Percentiles rank a stretch among this genome's conserved stretches.
Conservation (phyloP, 1,139 yeast genomes). For the Kodamaea arcana region DNA sequence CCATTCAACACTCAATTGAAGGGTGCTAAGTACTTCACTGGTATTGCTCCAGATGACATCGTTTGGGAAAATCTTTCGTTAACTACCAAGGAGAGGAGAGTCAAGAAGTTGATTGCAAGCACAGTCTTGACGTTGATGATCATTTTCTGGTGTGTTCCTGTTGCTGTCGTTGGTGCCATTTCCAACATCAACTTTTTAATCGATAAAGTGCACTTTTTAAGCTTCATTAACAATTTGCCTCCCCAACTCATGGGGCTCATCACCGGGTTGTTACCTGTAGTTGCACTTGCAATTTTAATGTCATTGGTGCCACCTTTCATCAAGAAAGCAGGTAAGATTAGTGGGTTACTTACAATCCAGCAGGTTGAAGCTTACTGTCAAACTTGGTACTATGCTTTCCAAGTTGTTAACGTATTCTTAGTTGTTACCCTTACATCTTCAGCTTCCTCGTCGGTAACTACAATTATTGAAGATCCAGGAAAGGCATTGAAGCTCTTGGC, state of each 20-base stretch:
- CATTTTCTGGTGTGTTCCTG: slow-evolving; percentile 83
- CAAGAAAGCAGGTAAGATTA: slow-evolving; percentile 56
- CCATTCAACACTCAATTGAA: slow-evolving; percentile 65
- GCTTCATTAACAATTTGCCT: slow-evolving; percentile 64
- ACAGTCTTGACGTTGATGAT: slow-evolving; percentile 51
- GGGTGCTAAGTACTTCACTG: slow-evolving; percentile 58
- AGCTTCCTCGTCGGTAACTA: slow-evolving; percentile 63
- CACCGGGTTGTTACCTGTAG: slow-evolving; percentile 74
- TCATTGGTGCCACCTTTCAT: slow-evolving; percentile 77
- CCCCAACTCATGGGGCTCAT: slow-evolving; percentile 53
- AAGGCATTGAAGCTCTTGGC: slow-evolving; percentile 56
- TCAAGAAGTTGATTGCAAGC: slow-evolving; percentile 37
- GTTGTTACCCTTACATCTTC: slow-evolving; percentile 81
- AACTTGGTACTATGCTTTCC: slow-evolving; percentile 83
- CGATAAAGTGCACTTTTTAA: slow-evolving; percentile 57
- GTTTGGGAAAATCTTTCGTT: slow-evolving; percentile 72
- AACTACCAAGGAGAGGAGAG: slow-evolving; percentile 38
- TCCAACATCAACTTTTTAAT: slow-evolving; percentile 68
- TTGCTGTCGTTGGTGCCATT: slow-evolving; percentile 75
- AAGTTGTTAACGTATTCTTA: slow-evolving; percentile 78
- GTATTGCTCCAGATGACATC: slow-evolving; percentile 67
- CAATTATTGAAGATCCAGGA: slow-evolving; percentile 48
- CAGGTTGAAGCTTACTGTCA: slow-evolving; percentile 79
- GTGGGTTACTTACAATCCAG: slow-evolving; percentile 71
- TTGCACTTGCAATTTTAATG: slow-evolving; percentile 64